Evolutionary conservation across 1,139 yeast genomes (phyloP).

Genomic region (Eremothecium cymbalariae): DNA sequence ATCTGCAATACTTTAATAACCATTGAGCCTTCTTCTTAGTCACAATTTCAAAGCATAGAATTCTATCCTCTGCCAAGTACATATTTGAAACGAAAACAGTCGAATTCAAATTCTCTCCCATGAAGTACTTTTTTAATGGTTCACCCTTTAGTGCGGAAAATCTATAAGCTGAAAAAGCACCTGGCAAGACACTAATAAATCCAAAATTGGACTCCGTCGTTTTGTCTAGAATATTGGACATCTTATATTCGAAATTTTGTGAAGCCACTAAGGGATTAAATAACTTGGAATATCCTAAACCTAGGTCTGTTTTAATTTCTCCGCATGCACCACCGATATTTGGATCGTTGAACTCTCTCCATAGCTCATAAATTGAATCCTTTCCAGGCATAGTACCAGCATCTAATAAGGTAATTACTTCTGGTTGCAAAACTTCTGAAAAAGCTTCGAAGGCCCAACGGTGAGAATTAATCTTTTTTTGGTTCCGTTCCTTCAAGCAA

Average conservation of each 20-base stretch:
- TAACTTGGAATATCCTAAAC: conserved; percentile 57
- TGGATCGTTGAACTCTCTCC: conserved; percentile 83
- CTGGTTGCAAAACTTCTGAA: conserved; percentile 79
- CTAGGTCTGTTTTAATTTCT: conserved; percentile 83
- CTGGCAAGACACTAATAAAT: conserved; percentile 81
- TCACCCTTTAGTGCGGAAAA: conserved; percentile 73
- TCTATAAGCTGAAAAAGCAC: conserved; percentile 88
- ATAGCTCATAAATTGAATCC: conserved; percentile 71
- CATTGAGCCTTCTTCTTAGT: conserved; percentile 72
- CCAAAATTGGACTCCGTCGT: conserved; percentile 88
- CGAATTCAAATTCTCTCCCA: conserved; percentile 70
- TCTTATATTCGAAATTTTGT: conserved; percentile 86
- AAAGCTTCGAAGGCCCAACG: conserved; percentile 95
- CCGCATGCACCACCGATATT: conserved; percentile 95
- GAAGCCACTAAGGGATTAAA: conserved; percentile 85
- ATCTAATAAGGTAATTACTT: conserved; percentile 74
- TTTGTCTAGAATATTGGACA: conserved; percentile 84
- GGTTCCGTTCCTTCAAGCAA: conserved; percentile 80
- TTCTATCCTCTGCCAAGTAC: conserved; percentile 95
- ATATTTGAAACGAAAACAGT: conserved; percentile 82
- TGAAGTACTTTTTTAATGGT: conserved; percentile 81
- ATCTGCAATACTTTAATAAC: conserved; percentile 82
- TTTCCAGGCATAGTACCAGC: conserved; percentile 93
- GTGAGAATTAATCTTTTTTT: conserved; percentile 89
- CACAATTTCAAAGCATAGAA: conserved; percentile 84